phyloP scores from a whole-genome alignment of 2,329 filamentous ascomycete genomes.

The Purpureocillium lavendulum region DNA sequence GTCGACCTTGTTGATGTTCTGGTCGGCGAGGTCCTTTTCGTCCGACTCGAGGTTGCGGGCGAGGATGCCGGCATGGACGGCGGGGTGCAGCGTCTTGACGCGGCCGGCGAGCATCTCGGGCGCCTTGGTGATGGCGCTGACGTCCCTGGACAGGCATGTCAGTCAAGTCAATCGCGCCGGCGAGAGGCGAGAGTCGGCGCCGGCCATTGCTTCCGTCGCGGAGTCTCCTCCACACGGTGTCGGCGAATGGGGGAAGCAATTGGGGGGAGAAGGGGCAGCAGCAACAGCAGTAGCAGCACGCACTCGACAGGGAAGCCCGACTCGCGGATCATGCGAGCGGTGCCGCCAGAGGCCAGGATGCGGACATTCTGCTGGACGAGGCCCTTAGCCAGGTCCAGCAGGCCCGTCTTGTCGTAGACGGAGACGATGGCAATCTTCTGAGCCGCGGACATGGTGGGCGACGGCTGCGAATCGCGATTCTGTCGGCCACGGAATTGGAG shows the following conservation, averaged over 20 bases:
- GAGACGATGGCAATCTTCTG: constrained; percentile 81
- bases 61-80: constrained; percentile 84
- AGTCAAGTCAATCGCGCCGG: background rate
- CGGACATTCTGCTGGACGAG: constrained; percentile 83
- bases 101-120: constrained; percentile 90
- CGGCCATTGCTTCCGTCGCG: no score
- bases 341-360: constrained; percentile 90
- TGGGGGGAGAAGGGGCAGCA: no score
- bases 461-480: background rate
- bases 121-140: constrained; percentile 92
- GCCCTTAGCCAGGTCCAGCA: constrained; percentile 86
- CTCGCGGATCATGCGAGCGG: constrained; percentile 92
- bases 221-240: no score
- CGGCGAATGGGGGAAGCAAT: no score
- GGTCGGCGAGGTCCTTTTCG: constrained; percentile 91
- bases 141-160: constrained; percentile 58
- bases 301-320: constrained; percentile 93
- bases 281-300: no score
- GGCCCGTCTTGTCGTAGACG: constrained; percentile 97
- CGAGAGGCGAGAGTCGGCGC: no score
- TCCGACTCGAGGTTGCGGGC: constrained; percentile 91
- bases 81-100: constrained; percentile 90
- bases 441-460: constrained; percentile 25
- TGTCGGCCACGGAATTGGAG: no score
- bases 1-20: constrained; percentile 92